Base-by-base conservation (phyloP, 495 filamentous ascomycete species). In the Penicillium manginii region DNA sequence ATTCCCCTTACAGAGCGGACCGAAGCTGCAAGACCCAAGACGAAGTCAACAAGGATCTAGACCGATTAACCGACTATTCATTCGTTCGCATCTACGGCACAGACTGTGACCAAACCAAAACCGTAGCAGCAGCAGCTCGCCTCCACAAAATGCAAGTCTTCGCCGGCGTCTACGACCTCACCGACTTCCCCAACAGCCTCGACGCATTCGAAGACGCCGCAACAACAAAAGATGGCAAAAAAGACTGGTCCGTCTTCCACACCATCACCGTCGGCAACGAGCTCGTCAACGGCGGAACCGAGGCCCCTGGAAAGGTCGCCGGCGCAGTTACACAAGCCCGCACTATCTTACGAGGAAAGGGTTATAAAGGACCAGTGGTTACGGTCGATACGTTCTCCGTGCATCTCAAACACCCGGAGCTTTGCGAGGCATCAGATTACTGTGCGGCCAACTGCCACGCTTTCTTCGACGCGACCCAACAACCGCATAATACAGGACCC, bases 201-300 rank as follows among this genome's bases (percentile, higher is more conserved):
- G 57, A 76, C 10, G 73, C 71, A 11, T 82, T 92, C 54, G 73
- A 78, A 58, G 65, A 74, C n/a, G 83, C 83, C 2, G 77, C 85
- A 11, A 68, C 74, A 2, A 65, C 73, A 11, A 57, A 60, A 0
- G 31, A 60, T 21, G 67, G 67, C 18, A 55, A 58, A 12, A 61
- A 54, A 40, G 79, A 89, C 68, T 91, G 88, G 89, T 74, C 76
- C 11, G 61, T 73, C 19, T 79, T 96, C 61, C 81, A 90, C 65
- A 88, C 89, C 4, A 78, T 97, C 54, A 79, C 81, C 48, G 77
- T 97, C 14, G 92, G 91, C 57, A 96, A 96, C 69, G 92, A 96
- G 61, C 74, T 88, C 33, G 85, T 96, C 63, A 89, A 91, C 65
- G 78, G 75, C 45, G 83, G 84, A 17, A 66, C 70, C n/a, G 83